Evolutionary conservation across 2,329 filamentous ascomycete species (phyloP).

Genomic region (Monosporascus sp.): DNA sequence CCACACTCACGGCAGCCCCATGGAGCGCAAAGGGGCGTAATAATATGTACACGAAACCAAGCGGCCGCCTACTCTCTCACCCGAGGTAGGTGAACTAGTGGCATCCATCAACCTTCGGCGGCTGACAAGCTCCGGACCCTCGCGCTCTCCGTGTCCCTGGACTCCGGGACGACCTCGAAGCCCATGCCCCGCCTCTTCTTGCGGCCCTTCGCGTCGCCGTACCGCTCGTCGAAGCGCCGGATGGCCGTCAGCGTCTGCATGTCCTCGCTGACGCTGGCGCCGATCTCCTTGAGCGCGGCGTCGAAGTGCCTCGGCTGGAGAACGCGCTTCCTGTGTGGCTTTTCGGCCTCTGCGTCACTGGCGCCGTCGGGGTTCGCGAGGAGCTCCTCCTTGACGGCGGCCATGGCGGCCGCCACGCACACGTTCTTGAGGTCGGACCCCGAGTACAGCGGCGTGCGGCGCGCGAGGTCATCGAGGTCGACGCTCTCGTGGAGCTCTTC

Average conservation of each 20-base stretch:
- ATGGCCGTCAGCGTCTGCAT: slow-evolving; percentile 84
- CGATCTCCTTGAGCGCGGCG: slow-evolving; percentile 80
- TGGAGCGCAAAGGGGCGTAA: too few species aligned
- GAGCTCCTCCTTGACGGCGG: slow-evolving; percentile 71
- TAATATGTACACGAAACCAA: too few species aligned
- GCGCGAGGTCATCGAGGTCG: slow-evolving; percentile 57
- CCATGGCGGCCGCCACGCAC: slow-evolving; percentile 72
- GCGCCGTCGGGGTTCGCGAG: slow-evolving; percentile 15
- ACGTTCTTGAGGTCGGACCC: slow-evolving; percentile 81
- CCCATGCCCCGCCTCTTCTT: slow-evolving; percentile 54
- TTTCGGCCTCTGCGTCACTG: slow-evolving; percentile 38
- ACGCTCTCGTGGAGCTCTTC: slow-evolving; percentile 60
- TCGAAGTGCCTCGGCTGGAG: slow-evolving; percentile 73
- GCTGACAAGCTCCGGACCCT: slow-evolving; percentile 27
- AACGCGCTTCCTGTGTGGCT: slow-evolving; percentile 64
- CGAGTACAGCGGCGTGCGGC: slow-evolving; percentile 70
- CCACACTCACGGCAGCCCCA: too few species aligned
- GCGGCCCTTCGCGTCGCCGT: slow-evolving; percentile 70
- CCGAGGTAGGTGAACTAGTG: neutral
- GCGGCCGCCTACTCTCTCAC: neutral
- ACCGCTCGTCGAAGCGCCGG: slow-evolving; percentile 92
- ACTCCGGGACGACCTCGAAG: slow-evolving; percentile 45
- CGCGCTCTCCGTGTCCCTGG: slow-evolving; percentile 38
- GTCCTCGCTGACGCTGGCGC: slow-evolving; percentile 87
- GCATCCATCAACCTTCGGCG: neutral